Conservation (phyloP, 2,329 filamentous ascomycete genomes). For the Pyricularia grisea region DNA sequence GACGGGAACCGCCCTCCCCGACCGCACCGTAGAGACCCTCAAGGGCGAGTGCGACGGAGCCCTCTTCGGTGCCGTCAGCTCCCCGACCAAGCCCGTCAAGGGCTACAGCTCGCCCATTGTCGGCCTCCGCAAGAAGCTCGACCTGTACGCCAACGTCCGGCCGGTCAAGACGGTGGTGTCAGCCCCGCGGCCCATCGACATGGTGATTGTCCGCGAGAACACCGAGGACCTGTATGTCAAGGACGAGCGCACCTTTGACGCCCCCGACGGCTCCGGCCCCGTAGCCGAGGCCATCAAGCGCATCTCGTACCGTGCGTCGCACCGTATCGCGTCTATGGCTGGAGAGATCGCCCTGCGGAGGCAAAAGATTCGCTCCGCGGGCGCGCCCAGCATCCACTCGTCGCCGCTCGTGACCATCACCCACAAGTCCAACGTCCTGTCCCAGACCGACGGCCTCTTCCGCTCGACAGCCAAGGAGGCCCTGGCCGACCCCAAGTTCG, state of each 20-base stretch:
- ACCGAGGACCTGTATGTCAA: slow-evolving; percentile 98
- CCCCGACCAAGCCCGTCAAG: slow-evolving; percentile 78
- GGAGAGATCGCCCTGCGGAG: slow-evolving; percentile 87
- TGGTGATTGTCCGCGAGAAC: slow-evolving; percentile 98
- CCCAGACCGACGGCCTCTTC: slow-evolving; percentile 95
- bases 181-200: slow-evolving; percentile 66
- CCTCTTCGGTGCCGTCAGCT: slow-evolving; percentile 92
- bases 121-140: slow-evolving; percentile 86
- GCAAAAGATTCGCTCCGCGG: slow-evolving; percentile 64
- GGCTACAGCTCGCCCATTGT: slow-evolving; percentile 97
- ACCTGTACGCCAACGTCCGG: slow-evolving; percentile 94
- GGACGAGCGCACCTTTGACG: slow-evolving; percentile 78
- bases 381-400: slow-evolving; percentile 50
- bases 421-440: slow-evolving; percentile 96
- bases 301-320: slow-evolving; percentile 77
- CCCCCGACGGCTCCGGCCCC: slow-evolving; percentile 59
- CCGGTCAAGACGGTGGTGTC: slow-evolving; percentile 79
- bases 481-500: slow-evolving; percentile 57
- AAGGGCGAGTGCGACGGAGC: slow-evolving; percentile 90
- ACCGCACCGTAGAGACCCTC: slow-evolving; percentile 82
- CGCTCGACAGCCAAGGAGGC: slow-evolving; percentile 67
- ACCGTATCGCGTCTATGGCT: slow-evolving; percentile 84
- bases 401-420: slow-evolving; percentile 84
- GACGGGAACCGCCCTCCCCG: slow-evolving; percentile 80
- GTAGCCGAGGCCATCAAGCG: slow-evolving; percentile 97